Base-by-base conservation (phyloP, 371 early-diverging fungal genomes). In the Parasitella parasitica region DNA sequence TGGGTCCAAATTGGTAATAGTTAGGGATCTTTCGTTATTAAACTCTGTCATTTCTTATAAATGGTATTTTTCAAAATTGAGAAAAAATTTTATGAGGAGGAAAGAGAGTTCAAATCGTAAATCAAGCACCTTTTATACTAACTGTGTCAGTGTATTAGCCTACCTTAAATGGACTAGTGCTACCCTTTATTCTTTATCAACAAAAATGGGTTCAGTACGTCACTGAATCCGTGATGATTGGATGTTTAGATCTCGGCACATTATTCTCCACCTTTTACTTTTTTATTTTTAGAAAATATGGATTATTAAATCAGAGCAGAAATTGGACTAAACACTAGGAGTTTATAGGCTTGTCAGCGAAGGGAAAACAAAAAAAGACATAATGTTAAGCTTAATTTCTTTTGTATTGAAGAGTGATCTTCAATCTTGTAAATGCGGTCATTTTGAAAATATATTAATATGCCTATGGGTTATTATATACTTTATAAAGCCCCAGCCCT, bases 1-100 rank as follows among this genome's bases (percentile, higher is more conserved):
- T 16, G 28, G 16, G 24, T 62, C 58, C 34, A 67, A 50, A n/a
- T 67, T 62, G 18, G 38, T 50, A 13, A 67, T 54, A 16, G 43
- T 55, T 5, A 66, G 28, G 28, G 57, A 65, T 34, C 37, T 65
- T 39, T 43, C 26, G 35, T 53, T 56, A 20, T 32, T 32, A 32
- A 27, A 18, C 32, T 28, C 57, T 55, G 66, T 49, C 60, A 65
- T 65, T 24, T 30, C 59, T 13, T 34, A 41, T 37, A 24, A 32
- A 22, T 15, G 13, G 15, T 55, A 26, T 27, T 37, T n/a, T 54
- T 54, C 36, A 26, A 37, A 37, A 52, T 41, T 20, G 53, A 34
- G 24, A 46, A 35, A 49, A 49, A 58, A 27, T 7, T 15, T 20
- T 37, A 43, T 11, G 12, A 43, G 4, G n/a, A n/a, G 43, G 22